Evolutionary conservation across 176 grass and related monocot species (phyloP).

Genomic region (Musa troglodytarum): DNA sequence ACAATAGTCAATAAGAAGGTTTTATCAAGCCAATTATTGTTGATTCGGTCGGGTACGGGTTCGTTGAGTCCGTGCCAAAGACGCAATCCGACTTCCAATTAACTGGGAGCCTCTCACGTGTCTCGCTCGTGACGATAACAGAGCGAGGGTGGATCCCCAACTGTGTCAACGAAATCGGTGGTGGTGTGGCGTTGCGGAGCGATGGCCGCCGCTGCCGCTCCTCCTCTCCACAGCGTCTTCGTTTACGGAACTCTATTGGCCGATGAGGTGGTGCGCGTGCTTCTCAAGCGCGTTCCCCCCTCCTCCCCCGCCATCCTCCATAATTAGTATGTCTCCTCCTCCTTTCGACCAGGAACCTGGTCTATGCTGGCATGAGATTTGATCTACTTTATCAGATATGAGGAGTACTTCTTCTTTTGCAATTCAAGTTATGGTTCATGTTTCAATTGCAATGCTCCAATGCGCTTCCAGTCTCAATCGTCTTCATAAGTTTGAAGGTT

Average conservation of each 20-base stretch:
- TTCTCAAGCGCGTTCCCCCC: conserved; percentile 51
- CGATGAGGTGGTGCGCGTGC: conserved; percentile 58
- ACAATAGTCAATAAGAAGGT: not conserved
- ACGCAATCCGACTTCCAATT: too few relatives aligned
- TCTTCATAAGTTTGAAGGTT: too few relatives aligned
- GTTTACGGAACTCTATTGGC: conserved; percentile 78
- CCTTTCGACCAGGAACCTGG: not conserved
- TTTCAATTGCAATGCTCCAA: too few relatives aligned
- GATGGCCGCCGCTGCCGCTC: conserved; percentile 8
- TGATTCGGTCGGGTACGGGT: too few relatives aligned
- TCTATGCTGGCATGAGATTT: not conserved
- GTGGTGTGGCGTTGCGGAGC: not conserved
- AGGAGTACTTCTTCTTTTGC: too few relatives aligned
- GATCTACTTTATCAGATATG: not conserved
- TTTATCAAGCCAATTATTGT: not conserved
- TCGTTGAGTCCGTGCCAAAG: too few relatives aligned
- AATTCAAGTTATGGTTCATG: too few relatives aligned
- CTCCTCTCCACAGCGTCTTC: conserved; percentile 45
- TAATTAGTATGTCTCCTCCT: conserved; percentile 29
- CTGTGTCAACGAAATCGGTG: too few relatives aligned
- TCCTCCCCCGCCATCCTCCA: conserved; percentile 43
- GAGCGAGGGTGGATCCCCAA: too few relatives aligned
- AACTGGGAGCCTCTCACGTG: too few relatives aligned
- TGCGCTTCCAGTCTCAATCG: too few relatives aligned
- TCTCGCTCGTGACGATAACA: too few relatives aligned